Evolutionary conservation across 805 yeast species (phyloP).

Genomic region (Zygotorulaspora chibaensis): DNA sequence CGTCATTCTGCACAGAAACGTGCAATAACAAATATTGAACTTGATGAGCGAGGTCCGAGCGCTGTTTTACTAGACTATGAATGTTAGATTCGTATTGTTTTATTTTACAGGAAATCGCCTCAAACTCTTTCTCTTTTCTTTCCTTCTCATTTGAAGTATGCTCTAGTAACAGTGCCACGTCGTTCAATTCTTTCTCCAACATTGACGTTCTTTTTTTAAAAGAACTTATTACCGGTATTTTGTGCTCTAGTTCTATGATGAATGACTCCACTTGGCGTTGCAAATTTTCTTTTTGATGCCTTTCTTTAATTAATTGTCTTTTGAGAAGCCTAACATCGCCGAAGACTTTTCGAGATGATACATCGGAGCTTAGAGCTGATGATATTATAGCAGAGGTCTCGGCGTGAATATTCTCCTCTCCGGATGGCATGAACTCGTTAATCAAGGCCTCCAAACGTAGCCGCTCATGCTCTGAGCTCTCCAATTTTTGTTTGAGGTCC

Average conservation of each 20-base stretch:
- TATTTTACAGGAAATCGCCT: constrained; percentile 21
- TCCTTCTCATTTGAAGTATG: constrained; percentile 48
- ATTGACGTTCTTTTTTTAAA: constrained; percentile 56
- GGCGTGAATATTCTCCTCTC: constrained; percentile 3
- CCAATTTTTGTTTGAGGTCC: constrained; percentile 32
- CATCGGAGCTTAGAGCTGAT: constrained; percentile 15
- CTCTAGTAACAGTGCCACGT: constrained; percentile 54
- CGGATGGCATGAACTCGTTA: constrained; percentile 38
- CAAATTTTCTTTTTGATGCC: constrained; percentile 63
- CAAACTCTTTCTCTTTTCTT: constrained; percentile 29
- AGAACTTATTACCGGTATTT: constrained; percentile 70
- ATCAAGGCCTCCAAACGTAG: constrained; percentile 43
- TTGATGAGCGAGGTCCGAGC: constrained; percentile 75
- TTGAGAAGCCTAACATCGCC: constrained; percentile 61
- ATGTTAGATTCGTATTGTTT: constrained; percentile 36
- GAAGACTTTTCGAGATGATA: constrained; percentile 37
- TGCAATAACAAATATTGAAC: constrained; percentile 71
- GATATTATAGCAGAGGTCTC: not conserved
- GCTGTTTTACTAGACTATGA: constrained; percentile 48
- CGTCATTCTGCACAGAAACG: constrained; percentile 50
- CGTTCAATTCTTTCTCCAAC: constrained; percentile 52
- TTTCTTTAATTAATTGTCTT: constrained; percentile 64
- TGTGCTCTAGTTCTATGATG: constrained; percentile 69
- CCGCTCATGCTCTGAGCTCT: constrained; percentile 34
- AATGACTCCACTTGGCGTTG: constrained; percentile 68